Conservation (phyloP, 768 basidiomycete species). For the Agrocybe praecox region DNA sequence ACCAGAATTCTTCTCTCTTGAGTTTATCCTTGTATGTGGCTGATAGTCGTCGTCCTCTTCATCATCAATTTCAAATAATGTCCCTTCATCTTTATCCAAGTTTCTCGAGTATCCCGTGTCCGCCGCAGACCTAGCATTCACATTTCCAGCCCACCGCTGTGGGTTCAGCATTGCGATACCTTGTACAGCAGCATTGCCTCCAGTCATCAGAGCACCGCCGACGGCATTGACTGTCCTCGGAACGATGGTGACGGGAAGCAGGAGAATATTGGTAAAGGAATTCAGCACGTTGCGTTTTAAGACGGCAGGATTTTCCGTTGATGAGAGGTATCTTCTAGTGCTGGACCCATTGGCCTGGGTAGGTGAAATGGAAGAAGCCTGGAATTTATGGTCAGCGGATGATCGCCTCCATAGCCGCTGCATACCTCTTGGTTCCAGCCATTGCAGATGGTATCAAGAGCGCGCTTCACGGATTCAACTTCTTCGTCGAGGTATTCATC, state of each 20-base stretch:
- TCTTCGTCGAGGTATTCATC: constrained; percentile 98
- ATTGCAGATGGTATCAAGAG: constrained; percentile 74
- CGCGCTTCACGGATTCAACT: constrained; percentile 74
- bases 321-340: constrained; percentile 63
- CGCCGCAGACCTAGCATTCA: not conserved
- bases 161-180: constrained; percentile 92
- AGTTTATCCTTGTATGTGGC: not conserved
- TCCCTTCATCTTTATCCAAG: constrained; percentile 36
- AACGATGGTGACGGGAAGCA: constrained; percentile 95
- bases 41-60: constrained; percentile 28
- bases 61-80: constrained; percentile 53
- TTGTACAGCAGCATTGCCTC: constrained; percentile 76
- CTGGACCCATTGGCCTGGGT: not conserved
- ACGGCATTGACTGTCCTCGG: constrained; percentile 78
- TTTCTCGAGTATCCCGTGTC: constrained; percentile 33
- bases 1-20: constrained; percentile 8
- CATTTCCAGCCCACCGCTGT: not conserved
- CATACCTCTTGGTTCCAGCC: constrained; percentile 79
- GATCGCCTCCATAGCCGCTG: not conserved
- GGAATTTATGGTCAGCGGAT: not conserved
- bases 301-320: constrained; percentile 85
- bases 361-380: constrained; percentile 14
- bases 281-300: constrained; percentile 93
- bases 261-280: constrained; percentile 86
- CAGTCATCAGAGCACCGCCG: constrained; percentile 68